Percentiles rank a stretch among this genome's conserved stretches.
phyloP scores from a whole-genome alignment of 495 filamentous ascomycete genomes.

The Penicillium angulare region DNA sequence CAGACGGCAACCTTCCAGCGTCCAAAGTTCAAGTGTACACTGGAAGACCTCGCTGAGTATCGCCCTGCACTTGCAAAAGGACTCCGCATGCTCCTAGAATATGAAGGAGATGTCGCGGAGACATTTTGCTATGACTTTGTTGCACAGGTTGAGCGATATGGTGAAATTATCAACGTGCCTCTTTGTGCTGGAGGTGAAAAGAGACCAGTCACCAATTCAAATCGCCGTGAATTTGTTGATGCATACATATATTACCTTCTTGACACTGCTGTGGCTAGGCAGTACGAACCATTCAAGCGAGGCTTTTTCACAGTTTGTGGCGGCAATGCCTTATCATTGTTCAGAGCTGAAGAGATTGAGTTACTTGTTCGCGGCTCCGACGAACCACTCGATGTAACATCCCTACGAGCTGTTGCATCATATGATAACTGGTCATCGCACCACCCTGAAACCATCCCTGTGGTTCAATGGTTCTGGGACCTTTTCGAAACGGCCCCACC shows the following conservation, averaged over 20 bases:
- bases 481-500: constrained; percentile 66
- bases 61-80: constrained; percentile 75
- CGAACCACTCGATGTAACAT: constrained; percentile 73
- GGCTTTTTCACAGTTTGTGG: constrained; percentile 94
- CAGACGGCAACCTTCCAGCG: constrained; percentile 52
- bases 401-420: constrained; percentile 72
- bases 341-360: constrained; percentile 94
- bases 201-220: constrained; percentile 77
- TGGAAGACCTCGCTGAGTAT: constrained; percentile 85
- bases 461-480: constrained; percentile 87
- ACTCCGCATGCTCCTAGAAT: constrained; percentile 74
- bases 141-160: constrained; percentile 74
- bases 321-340: constrained; percentile 84
- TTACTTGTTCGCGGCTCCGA: constrained; percentile 87
- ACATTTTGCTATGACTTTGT: constrained; percentile 86
- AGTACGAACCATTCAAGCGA: constrained; percentile 94
- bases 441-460: constrained; percentile 56
- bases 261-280: constrained; percentile 72
- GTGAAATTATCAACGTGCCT: constrained; percentile 58
- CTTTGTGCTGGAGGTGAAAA: constrained; percentile 76
- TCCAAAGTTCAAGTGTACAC: constrained; percentile 64
- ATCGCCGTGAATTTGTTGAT: constrained; percentile 85
- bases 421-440: constrained; percentile 74
- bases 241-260: constrained; percentile 80
- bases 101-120: constrained; percentile 78